Evolutionary conservation across 1,139 yeast species (phyloP).

Genomic region (Magnusiomyces fungicola): DNA sequence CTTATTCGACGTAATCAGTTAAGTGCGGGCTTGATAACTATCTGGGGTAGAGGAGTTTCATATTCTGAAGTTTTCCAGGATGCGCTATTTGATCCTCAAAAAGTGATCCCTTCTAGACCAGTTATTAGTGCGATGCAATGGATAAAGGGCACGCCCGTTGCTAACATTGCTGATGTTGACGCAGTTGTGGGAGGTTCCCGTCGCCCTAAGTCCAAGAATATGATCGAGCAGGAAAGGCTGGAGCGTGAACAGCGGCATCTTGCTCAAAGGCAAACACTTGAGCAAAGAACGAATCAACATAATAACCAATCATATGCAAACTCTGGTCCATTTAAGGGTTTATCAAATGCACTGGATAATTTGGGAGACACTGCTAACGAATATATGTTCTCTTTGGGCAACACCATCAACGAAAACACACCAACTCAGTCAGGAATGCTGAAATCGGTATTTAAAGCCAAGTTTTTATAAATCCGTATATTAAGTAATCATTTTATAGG

Average conservation of each 20-base stretch:
- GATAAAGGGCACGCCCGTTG: slow-evolving; percentile 69
- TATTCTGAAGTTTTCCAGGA: slow-evolving; percentile 27
- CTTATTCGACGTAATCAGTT: slow-evolving; percentile 51
- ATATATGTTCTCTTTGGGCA: slow-evolving; percentile 26
- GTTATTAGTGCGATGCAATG: slow-evolving; percentile 73
- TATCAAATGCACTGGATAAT: slow-evolving; percentile 27
- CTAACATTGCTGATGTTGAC: slow-evolving; percentile 50
- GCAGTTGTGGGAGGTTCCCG: slow-evolving; percentile 35
- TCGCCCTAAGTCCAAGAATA: slow-evolving; percentile 32
- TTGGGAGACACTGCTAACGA: slow-evolving; percentile 31
- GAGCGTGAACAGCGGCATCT: slow-evolving; percentile 21
- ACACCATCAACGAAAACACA: slow-evolving; percentile 26
- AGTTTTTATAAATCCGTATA: slow-evolving; percentile 25
- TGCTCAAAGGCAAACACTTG: slow-evolving; percentile 9
- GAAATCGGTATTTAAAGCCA: slow-evolving; percentile 27
- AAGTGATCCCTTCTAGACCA: slow-evolving; percentile 68
- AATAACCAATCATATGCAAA: slow-evolving; percentile 17
- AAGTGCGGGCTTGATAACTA: slow-evolving; percentile 48
- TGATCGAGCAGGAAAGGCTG: slow-evolving; percentile 25
- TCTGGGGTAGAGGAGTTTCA: slow-evolving; percentile 36
- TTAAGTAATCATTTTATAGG: no score
- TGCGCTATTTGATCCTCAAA: slow-evolving; percentile 39
- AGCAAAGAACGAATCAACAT: slow-evolving; percentile 14
- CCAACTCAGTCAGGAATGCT: slow-evolving; percentile 19
- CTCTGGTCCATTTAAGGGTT: slow-evolving; percentile 24